These are phyloP conservation scores for Thuja plicata DNA, from an alignment of 83 land plant genomes.

Conservation along the genomic window DNA sequence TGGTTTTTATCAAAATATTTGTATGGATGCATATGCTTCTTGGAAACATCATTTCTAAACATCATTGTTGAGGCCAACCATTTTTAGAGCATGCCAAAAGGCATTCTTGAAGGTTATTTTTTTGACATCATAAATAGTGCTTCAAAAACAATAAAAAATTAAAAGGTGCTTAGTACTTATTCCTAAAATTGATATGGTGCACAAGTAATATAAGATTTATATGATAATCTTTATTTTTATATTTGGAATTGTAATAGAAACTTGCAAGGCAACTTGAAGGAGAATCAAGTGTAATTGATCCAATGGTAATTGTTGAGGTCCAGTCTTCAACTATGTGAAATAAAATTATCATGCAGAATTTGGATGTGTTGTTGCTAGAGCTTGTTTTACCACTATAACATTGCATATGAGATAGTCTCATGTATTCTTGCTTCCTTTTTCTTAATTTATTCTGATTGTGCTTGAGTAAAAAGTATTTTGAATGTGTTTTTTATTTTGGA, in stretches of 20 bases:
- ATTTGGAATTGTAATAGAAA: slow-evolving; percentile 33
- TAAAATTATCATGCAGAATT: slow-evolving; percentile 65
- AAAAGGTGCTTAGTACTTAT: no score
- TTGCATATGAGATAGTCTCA: slow-evolving; percentile 68
- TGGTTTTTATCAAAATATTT: no score
- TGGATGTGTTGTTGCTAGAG: slow-evolving; percentile 84
- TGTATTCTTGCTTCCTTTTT: slow-evolving; percentile 33
- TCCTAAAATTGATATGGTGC: no score
- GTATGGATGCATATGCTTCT: background rate
- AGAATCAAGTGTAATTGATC: slow-evolving; percentile 56
- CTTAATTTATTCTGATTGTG: background rate
- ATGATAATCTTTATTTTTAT: background rate
- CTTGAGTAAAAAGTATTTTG: background rate
- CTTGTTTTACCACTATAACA: slow-evolving; percentile 82
- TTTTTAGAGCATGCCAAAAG: no score
- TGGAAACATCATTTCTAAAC: no score
- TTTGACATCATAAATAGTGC: no score
- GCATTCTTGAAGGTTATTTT: no score
- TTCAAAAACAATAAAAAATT: no score
- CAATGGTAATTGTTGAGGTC: slow-evolving; percentile 32
- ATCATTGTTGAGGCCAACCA: background rate
- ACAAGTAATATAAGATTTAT: no score
- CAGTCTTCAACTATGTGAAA: slow-evolving; percentile 57
- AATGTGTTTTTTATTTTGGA: background rate
- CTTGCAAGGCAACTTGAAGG: slow-evolving; percentile 60